Base-by-base conservation (phyloP, 2,329 filamentous ascomycete species). In the Lecanicillium sp. region DNA sequence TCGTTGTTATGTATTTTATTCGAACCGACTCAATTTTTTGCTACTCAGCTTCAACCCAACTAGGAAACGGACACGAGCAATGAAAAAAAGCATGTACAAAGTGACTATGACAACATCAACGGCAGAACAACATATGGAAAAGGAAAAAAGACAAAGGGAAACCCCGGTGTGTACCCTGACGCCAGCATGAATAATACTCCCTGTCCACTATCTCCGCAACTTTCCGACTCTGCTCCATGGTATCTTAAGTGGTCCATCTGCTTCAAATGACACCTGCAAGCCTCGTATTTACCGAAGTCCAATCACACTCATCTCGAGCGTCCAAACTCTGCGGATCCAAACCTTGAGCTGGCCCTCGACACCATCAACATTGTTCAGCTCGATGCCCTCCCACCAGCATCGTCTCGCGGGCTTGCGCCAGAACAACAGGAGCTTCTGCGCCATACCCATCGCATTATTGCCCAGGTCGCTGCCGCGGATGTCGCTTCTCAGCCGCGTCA, bases 361-460 rank as follows among this genome's bases (percentile, higher is more conserved):
- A 12, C 93, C 93, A 43, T 94, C 89, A 11, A 98, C 87, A 55
- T 87, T 77, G 15, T 93, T 81, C 37, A 98, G 75, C 65, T 97
- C 90, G 30, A 98, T 86, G 20, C 93, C 93, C 66, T 98, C 93
- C 93, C 93, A 98, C 93, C 93, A 98, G 74, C 93, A 98, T 65
- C 93, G 80, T 52, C 93, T 77, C 12, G 93, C 93, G 14, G 93
- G 93, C 69, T 98, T 98, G 56, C 93, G 81, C 93, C 93, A 98
- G 73, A 98, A 98, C 3, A 98, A 77, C 12, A 98, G 77, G 39
- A 98, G 78, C 71, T 98, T 98, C 67, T 98, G 93, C 11, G 93
- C 93, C 93, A 98, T 98, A 44, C 91, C 91, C 15, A 97, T 89
- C 1, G 89, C 86, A 63, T 84, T 90, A 56, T 78, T 83, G 44